Conservation (phyloP, 345 rosid species). For the Litchi chinensis region DNA sequence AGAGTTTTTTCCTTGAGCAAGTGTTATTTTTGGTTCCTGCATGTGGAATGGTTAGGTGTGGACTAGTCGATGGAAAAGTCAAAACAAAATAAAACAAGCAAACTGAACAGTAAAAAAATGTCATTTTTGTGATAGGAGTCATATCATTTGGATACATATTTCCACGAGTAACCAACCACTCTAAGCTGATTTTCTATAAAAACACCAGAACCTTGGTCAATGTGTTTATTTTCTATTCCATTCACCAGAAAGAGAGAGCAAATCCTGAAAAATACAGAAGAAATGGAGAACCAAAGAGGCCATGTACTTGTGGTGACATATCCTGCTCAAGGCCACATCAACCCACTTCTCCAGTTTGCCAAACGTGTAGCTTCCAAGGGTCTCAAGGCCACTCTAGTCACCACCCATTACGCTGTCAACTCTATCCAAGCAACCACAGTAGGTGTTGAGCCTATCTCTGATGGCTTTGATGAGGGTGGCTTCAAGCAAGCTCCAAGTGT, state of each 20-base stretch:
- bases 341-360: slow-evolving; percentile 47
- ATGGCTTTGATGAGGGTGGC: slow-evolving; percentile 46
- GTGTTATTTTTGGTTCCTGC: too few relatives aligned
- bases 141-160: neutral
- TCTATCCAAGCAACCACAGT: slow-evolving; percentile 25
- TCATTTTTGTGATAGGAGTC: too few relatives aligned
- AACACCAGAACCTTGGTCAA: neutral
- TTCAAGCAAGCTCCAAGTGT: slow-evolving; percentile 34
- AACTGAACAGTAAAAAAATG: too few relatives aligned
- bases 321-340: slow-evolving; percentile 52
- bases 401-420: slow-evolving; percentile 37
- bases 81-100: too few relatives aligned
- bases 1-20: too few relatives aligned
- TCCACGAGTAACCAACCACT: neutral
- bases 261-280: neutral
- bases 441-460: slow-evolving; percentile 40
- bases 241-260: neutral
- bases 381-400: slow-evolving; percentile 36
- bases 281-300: slow-evolving; percentile 25
- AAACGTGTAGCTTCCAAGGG: slow-evolving; percentile 45
- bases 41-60: too few relatives aligned
- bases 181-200: neutral
- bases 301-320: slow-evolving; percentile 38
- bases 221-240: neutral
- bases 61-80: too few relatives aligned